A percentile compares a stretch with the other conserved stretches of the same genome.
Conservation (phyloP, 129 eudicot genomes). For the Cynara cardunculus region DNA sequence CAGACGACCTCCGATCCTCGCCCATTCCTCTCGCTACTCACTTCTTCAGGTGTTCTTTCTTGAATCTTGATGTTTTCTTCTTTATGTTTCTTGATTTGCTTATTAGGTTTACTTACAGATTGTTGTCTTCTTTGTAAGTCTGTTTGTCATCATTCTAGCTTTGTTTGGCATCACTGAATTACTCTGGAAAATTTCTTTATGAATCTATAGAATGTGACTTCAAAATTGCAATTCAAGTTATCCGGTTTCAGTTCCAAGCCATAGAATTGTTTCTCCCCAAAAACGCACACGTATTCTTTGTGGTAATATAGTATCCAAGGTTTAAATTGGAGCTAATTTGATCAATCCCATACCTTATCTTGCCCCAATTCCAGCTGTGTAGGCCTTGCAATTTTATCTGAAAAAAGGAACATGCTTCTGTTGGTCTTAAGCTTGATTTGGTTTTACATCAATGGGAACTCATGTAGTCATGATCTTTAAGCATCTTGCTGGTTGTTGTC, state of each 20-base stretch:
- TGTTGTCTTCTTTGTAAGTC: no score
- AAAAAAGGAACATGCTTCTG: background rate
- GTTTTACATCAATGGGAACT: background rate
- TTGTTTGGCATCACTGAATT: no score
- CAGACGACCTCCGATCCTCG: no score
- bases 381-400: no score
- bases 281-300: background rate
- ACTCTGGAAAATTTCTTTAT: background rate
- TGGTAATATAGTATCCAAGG: background rate
- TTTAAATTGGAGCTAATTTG: background rate
- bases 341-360: background rate
- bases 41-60: no score
- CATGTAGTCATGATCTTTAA: background rate
- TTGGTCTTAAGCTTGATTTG: background rate
- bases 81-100: no score
- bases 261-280: background rate
- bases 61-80: no score
- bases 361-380: background rate
- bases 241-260: background rate
- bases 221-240: background rate
- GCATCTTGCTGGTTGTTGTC: background rate
- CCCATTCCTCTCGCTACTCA: no score
- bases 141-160: no score
- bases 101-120: no score
- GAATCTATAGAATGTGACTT: background rate